Conservation (phyloP, 2,329 filamentous ascomycete genomes). For the Aulographum hederae region DNA sequence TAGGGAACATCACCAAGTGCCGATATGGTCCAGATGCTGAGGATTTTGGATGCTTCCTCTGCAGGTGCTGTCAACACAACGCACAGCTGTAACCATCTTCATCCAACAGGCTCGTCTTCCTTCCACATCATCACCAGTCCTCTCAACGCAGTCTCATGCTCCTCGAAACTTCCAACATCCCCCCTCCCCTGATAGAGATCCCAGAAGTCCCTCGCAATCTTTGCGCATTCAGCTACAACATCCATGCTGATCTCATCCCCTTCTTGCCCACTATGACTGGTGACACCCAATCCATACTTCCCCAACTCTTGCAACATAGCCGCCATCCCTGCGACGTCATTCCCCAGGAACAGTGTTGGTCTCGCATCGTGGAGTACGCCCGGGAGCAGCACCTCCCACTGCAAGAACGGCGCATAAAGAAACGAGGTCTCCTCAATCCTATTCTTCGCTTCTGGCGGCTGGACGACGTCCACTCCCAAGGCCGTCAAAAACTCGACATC, state of each 20-base stretch:
- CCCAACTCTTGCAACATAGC: slow-evolving; percentile 1
- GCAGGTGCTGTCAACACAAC: too few species aligned
- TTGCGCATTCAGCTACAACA: neutral
- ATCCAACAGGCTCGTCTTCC: too few species aligned
- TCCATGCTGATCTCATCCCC: neutral
- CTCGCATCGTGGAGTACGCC: neutral
- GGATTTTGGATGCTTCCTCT: too few species aligned
- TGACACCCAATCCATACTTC: neutral
- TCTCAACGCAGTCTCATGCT: neutral
- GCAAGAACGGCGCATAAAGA: slow-evolving; percentile 4
- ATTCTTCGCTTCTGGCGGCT: neutral
- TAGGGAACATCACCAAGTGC: too few species aligned
- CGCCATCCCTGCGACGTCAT: slow-evolving; percentile 1
- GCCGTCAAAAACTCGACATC: slow-evolving; percentile 1
- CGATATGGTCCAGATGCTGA: too few species aligned
- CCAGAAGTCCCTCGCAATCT: neutral
- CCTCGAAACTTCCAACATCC: slow-evolving; percentile 1
- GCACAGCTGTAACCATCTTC: too few species aligned
- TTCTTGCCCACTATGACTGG: neutral
- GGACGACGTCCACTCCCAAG: slow-evolving; percentile 2
- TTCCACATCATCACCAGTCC: neutral
- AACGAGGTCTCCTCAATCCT: slow-evolving; percentile 1
- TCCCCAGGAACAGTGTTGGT: slow-evolving; percentile 1
- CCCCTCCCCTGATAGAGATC: neutral
- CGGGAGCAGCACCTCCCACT: slow-evolving; percentile 3